phyloP scores from a whole-genome alignment of 2,329 filamentous ascomycete genomes.

The Cercospora nicotianae region DNA sequence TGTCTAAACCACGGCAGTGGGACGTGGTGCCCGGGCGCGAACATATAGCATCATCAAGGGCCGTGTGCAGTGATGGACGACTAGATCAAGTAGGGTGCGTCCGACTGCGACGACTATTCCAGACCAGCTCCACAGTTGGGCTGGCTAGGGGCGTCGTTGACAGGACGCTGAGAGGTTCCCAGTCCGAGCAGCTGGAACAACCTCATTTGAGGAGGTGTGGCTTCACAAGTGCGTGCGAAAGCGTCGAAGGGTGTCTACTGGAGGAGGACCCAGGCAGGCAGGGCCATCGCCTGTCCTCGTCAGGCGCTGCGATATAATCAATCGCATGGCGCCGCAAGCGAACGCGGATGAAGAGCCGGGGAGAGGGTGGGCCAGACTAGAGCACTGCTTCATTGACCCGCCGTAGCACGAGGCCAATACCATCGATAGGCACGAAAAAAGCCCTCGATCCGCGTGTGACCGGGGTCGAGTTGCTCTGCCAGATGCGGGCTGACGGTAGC shows the following conservation, averaged over 20 bases:
- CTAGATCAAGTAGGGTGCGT: constrained; percentile 26
- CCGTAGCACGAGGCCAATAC: constrained; percentile 16
- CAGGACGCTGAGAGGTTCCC: constrained; percentile 11
- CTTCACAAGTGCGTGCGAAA: constrained; percentile 15
- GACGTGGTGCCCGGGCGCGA: constrained; percentile 27
- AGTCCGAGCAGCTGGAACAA: constrained; percentile 16
- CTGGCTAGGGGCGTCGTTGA: constrained; percentile 13
- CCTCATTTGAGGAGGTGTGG: constrained; percentile 20
- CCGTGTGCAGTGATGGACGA: constrained; percentile 19
- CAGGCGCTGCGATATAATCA: constrained; percentile 10
- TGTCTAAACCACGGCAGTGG: constrained; percentile 30
- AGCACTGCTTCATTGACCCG: constrained; percentile 6
- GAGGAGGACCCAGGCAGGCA: background rate
- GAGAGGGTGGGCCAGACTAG: constrained; percentile 13
- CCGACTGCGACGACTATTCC: constrained; percentile 17
- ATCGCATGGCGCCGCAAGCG: constrained; percentile 17
- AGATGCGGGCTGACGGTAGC: constrained; percentile 11
- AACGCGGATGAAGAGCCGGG: constrained; percentile 17
- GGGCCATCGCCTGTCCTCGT: constrained; percentile 13
- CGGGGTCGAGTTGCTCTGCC: constrained; percentile 11
- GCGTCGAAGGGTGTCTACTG: constrained; percentile 14
- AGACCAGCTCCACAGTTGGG: constrained; percentile 24
- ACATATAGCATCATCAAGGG: constrained; percentile 29
- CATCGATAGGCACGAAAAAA: constrained; percentile 17
- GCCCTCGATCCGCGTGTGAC: constrained; percentile 20